Evolutionary conservation across 352 stramenopile genomes (phyloP), one percentile per base, ranked within the genome.

Genomic region (Phytophthora ramorum): DNA sequence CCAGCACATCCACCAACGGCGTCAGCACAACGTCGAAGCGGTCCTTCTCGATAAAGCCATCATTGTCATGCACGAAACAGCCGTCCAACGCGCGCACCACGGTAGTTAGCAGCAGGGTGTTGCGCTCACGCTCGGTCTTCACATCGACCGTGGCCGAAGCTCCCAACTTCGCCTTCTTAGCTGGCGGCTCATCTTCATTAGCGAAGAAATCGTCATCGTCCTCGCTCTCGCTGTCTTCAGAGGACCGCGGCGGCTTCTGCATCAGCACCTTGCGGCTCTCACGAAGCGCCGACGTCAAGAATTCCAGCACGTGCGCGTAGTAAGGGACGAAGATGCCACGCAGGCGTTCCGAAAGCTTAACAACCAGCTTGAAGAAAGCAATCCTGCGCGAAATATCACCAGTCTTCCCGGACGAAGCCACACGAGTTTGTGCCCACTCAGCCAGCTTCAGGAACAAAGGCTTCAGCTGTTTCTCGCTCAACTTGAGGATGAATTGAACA

Each of bases 401-500:
- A 28, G 51, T 35, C 32, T 73, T 81, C 6, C 44, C 49, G 3
- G 40, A 66, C 4, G 51, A 71, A 17, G 51, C 66, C 4, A 79
- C 59, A 28, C 74, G 81, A 22, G 75, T 69, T 52, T 93, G 81
- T 0, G 81, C 73, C 88, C 89, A 97, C 70, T 94, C 84, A 16
- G 67, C 67, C 45, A 96, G 66, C 65, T 96, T 96, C 26, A 97
- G 60, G 63, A 97, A 96, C 24, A 97, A 66, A 51, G 90, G 90
- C 70, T 96, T 95, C 40, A 96, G 76, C 71, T 96, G 89, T 70
- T 96, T 96, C 56, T 97, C 90, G 62, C 85, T 96, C 24, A 97
- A 59, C 50, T 95, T 92, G 22, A 97, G 58, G 7, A 97, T 78
- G 47, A 97, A 93, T 50, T 91, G 76, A 19, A 95, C 76, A 12